Evolutionary conservation across 2,329 filamentous ascomycete genomes (phyloP), one percentile per base, ranked within the genome.

Genomic region (Calonectria hawksworthii): DNA sequence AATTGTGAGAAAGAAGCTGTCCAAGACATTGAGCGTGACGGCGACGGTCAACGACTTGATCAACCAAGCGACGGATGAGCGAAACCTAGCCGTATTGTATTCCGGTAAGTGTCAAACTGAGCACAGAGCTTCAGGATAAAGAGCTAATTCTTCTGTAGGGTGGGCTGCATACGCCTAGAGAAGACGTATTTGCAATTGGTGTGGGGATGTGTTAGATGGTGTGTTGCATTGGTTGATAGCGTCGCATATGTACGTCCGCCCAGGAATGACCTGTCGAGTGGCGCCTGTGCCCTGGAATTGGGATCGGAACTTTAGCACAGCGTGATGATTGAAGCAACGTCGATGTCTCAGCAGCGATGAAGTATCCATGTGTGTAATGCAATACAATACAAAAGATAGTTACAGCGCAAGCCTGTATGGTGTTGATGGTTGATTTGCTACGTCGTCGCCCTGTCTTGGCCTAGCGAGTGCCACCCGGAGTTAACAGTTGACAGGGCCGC

Each of bases 21-120:
- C 94, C 76, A 98, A 98, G 89, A 96, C 95, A 3, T 85, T 99
- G 83, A 99, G 96, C 83, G 96, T 98, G 23, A 95, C 94, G 70
- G 98, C 97, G 4, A 98, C 96, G 18, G 97, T 99, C 69, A 99
- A 98, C 82, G 97, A 99, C 83, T 86, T 99, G 77, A 99, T 99
- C 77, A 97, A 98, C 83, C 94, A 98, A 86, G 96, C 97, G 10
- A 96, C 94, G 2, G 97, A 99, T 85, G 96, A 98, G 87, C 91
- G 92, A 78, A 98, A 99, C 83, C 84, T 99, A 81, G 96, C 97
- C 3, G 93, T 98, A 52, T 86, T 99, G 80, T 99, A 96, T 87
- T 94, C 93, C 81, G 94, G 93, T 93, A 87, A 82, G 91, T 44
- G 18, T 79, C 38, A 28, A 21, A 14, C 16, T 64, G 36, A 5